Base-by-base conservation (phyloP, 108 stramenopile genomes). In the Cyclotella baltica region DNA sequence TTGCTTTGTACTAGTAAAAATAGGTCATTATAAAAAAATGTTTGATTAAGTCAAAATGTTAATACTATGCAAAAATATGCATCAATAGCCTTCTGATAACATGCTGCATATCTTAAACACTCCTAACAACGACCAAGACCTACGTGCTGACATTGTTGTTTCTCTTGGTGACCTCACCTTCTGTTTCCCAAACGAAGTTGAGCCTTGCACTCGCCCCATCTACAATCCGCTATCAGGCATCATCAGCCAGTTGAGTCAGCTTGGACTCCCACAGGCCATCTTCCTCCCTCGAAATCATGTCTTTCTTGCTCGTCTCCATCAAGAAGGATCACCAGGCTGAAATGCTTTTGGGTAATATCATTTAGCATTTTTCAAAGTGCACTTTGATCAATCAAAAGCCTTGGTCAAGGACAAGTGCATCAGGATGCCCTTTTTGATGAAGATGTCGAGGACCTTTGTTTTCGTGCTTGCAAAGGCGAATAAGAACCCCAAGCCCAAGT, bases 201-300 rank as follows among this genome's bases (percentile, higher is more conserved):
- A 97, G 83, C 78, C 96, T 27, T 91, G 89, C 48, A 94, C 96
- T 81, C 96, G 95, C 75, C 99, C 98, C 18, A 88, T 99, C 58
- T 99, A 98, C 96, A 99, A 99, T 79, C 83, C 99, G 34, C 83
- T 99, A 8, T 98, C 98, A 25, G 99, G 99, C 77, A 97, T 98
- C 73, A 85, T 99, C 38, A 92, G 96, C 81, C 92, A 92, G 50
- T 83, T 99, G 37, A 96, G 96, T 70, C 78, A 86, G 34, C 51
- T 84, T 1, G 72, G 76, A 36, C 80, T 94, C 27, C 56, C 51
- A 67, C 86, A 85, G 66, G 92, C 91, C 43, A 90, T 87, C 62
- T 98, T 99, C 85, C 86, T n/a, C n/a, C n/a, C n/a, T 91, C 35
- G 73, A 70, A 56, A 97, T 96, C 53, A 96, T 97, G 88, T 70